These are phyloP conservation scores for Castanea sativa DNA, from an alignment of 306 rosid species.

Conservation along the genomic window DNA sequence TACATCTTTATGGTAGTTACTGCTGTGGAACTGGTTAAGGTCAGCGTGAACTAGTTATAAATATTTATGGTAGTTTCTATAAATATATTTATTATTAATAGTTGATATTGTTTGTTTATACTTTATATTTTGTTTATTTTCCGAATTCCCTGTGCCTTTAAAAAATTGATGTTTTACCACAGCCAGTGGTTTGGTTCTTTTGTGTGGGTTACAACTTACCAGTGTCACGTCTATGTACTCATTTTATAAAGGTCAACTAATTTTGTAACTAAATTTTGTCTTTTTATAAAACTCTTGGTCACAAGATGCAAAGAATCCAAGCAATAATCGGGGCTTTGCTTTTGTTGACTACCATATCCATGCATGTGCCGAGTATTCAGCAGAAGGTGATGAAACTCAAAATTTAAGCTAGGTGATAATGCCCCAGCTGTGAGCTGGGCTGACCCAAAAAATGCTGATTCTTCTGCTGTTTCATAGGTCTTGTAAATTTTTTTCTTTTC, in stretches of 20 bases:
- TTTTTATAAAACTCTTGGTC: slow-evolving; percentile 27
- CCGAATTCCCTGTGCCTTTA: slow-evolving; percentile 2
- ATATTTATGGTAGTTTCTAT: neutral
- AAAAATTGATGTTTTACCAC: neutral
- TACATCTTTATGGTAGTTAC: slow-evolving; percentile 38
- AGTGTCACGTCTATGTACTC: neutral
- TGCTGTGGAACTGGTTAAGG: slow-evolving; percentile 84
- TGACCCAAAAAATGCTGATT: slow-evolving; percentile 87
- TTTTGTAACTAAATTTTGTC: neutral
- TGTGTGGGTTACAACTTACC: slow-evolving; percentile 12
- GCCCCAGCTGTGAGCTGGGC: slow-evolving; percentile 99
- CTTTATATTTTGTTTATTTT: slow-evolving; percentile 5
- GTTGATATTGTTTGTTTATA: slow-evolving; percentile 1
- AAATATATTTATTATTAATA: neutral
- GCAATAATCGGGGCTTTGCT: slow-evolving; percentile 90
- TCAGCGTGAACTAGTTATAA: slow-evolving; percentile 25
- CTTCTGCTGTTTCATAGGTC: slow-evolving; percentile 92
- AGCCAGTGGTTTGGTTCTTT: slow-evolving; percentile 4
- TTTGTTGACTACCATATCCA: slow-evolving; percentile 84
- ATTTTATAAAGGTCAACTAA: too few relatives aligned
- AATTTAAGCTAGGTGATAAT: slow-evolving; percentile 80
- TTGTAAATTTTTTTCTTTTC: neutral
- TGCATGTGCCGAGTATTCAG: slow-evolving; percentile 87
- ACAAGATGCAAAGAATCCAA: slow-evolving; percentile 74
- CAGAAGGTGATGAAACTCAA: slow-evolving; percentile 79